Percentiles rank a stretch among this genome's conserved stretches.
Conservation (phyloP, 2,329 filamentous ascomycete species). For the Pyrenophora tritici-repentis region DNA sequence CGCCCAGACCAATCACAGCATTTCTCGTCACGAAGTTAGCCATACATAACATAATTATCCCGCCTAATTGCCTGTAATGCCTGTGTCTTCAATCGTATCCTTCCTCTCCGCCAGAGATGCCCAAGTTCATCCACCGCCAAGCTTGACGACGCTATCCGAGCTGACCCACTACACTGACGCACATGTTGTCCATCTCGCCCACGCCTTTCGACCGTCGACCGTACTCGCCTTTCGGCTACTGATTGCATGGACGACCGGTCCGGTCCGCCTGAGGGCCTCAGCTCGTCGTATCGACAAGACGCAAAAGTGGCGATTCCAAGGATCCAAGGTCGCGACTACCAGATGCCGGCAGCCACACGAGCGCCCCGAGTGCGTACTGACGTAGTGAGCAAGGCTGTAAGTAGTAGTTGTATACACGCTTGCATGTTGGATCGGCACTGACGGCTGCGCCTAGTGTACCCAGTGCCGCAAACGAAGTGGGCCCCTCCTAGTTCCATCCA, state of each 20-base stretch:
- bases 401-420: not conserved
- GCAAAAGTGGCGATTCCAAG: conserved; percentile 14
- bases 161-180: too few relatives aligned
- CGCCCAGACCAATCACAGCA: too few relatives aligned
- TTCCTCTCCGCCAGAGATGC: too few relatives aligned
- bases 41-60: too few relatives aligned
- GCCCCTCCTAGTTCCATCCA: not conserved
- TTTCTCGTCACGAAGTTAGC: too few relatives aligned
- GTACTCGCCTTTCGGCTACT: not conserved
- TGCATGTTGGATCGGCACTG: conserved; percentile 1
- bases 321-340: conserved; percentile 3
- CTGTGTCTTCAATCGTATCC: too few relatives aligned
- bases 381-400: conserved; percentile 22
- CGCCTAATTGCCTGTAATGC: too few relatives aligned
- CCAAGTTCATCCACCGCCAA: too few relatives aligned
- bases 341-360: not conserved
- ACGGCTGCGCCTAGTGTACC: conserved; percentile 15
- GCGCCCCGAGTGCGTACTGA: conserved; percentile 8
- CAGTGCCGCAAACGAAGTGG: conserved; percentile 27
- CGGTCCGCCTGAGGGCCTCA: conserved; percentile 1
- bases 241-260: conserved; percentile 1
- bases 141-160: too few relatives aligned
- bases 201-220: too few relatives aligned
- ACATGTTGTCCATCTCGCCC: too few relatives aligned
- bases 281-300: not conserved